Conservation (phyloP, 257 asterid species). For the Primulina eburnea region DNA sequence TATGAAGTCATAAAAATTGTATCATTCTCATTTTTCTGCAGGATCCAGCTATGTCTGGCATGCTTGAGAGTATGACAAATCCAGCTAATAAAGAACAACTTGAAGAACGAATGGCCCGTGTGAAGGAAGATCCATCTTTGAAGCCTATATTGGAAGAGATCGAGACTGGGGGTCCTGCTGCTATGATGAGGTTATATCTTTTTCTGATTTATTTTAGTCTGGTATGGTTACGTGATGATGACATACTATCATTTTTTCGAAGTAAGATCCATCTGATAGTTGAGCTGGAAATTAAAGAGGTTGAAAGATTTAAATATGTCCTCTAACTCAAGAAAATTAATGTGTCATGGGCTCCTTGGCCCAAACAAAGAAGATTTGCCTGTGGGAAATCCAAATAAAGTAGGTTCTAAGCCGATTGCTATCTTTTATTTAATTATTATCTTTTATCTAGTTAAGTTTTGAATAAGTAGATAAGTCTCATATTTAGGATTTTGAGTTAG, state of each 20-base stretch:
- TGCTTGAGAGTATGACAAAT: conserved; percentile 87
- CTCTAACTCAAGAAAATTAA: conserved; percentile 5
- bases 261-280: too few relatives aligned
- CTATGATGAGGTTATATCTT: conserved; percentile 86
- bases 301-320: not conserved
- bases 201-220: not conserved
- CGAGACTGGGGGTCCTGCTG: conserved; percentile 97
- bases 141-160: conserved; percentile 96
- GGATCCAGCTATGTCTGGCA: conserved; percentile 96
- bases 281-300: not conserved
- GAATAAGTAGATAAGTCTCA: too few relatives aligned
- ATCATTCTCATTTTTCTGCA: conserved; percentile 29
- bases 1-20: not conserved
- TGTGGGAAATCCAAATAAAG: too few relatives aligned
- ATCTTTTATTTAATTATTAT: too few relatives aligned
- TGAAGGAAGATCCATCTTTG: conserved; percentile 91
- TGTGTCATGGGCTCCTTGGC: not conserved
- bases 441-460: too few relatives aligned
- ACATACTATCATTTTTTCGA: too few relatives aligned
- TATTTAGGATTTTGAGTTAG: too few relatives aligned
- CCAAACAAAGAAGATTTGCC: too few relatives aligned
- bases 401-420: too few relatives aligned
- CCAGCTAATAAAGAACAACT: conserved; percentile 81
- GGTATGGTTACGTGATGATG: not conserved
- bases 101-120: conserved; percentile 79